A percentile compares a stretch with the other conserved stretches of the same genome.
phyloP scores from a whole-genome alignment of 495 filamentous ascomycete species.

The Penicillium cosmopolitanum region DNA sequence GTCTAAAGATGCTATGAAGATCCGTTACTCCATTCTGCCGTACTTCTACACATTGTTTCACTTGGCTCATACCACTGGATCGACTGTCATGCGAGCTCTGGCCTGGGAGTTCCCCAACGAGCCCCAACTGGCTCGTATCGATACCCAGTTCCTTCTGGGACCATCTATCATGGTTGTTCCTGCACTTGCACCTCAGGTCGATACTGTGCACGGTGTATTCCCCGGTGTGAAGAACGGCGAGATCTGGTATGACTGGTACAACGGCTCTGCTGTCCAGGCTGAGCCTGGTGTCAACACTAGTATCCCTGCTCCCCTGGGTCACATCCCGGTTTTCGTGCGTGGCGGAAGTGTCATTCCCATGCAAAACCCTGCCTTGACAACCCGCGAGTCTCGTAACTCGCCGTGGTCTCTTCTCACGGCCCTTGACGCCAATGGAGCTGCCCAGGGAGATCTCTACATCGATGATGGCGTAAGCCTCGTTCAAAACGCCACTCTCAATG shows the following conservation, averaged over 20 bases:
- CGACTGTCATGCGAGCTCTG: constrained; percentile 79
- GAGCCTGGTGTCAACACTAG: constrained; percentile 67
- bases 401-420: constrained; percentile 73
- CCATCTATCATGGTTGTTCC: constrained; percentile 71
- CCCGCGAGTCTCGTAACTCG: constrained; percentile 62
- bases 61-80: constrained; percentile 66
- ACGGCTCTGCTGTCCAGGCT: constrained; percentile 54
- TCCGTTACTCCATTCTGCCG: constrained; percentile 74
- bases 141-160: constrained; percentile 81
- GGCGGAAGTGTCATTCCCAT: constrained; percentile 71
- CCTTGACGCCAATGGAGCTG: constrained; percentile 57
- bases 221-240: constrained; percentile 67
- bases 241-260: constrained; percentile 88
- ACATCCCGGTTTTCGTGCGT: constrained; percentile 77
- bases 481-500: constrained; percentile 58
- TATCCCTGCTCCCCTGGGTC: constrained; percentile 72
- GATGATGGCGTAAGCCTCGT: constrained; percentile 80
- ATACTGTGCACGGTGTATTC: constrained; percentile 73
- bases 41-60: constrained; percentile 85
- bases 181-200: constrained; percentile 67
- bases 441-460: constrained; percentile 71
- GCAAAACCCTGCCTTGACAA: constrained; percentile 74
- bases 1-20: constrained; percentile 67
- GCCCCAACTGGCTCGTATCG: constrained; percentile 64
- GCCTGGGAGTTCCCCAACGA: constrained; percentile 86